These are phyloP conservation scores for Geosmithia morbida DNA, from an alignment of 2,329 filamentous ascomycete species.

Conservation along the genomic window DNA sequence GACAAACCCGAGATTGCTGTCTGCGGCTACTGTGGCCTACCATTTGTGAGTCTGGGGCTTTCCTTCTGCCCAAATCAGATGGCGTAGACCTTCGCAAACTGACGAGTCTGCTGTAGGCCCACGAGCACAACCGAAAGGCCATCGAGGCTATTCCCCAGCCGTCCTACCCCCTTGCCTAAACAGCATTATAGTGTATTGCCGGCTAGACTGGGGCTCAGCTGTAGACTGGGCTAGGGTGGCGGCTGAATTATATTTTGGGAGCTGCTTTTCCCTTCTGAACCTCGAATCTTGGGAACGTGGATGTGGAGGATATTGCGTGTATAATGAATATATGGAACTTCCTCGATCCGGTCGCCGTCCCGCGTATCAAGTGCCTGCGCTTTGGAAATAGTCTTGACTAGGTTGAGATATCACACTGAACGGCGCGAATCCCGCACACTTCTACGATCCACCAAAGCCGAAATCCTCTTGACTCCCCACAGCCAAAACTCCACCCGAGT, in stretches of 20 bases:
- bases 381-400: too few relatives aligned
- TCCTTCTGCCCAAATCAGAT: not conserved
- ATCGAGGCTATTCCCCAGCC: conserved; percentile 70
- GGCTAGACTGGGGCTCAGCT: not conserved
- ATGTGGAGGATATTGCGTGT: not conserved
- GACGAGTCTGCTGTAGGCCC: conserved; percentile 42
- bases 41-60: conserved; percentile 53
- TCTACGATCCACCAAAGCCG: too few relatives aligned
- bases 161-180: conserved; percentile 60
- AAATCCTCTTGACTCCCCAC: too few relatives aligned
- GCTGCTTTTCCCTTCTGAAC: not conserved
- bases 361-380: not conserved
- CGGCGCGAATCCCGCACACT: too few relatives aligned
- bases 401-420: too few relatives aligned
- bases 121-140: conserved; percentile 75
- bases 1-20: conserved; percentile 88
- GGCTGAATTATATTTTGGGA: not conserved
- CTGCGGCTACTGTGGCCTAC: conserved; percentile 88
- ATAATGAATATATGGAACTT: not conserved
- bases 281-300: not conserved
- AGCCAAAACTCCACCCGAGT: too few relatives aligned
- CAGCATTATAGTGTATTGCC: not conserved
- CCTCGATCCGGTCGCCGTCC: not conserved
- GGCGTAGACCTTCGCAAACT: not conserved
- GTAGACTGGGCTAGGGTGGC: not conserved